Base-by-base conservation (phyloP, 1,284 basidiomycete genomes). In the Ceratobasidium sp. region DNA sequence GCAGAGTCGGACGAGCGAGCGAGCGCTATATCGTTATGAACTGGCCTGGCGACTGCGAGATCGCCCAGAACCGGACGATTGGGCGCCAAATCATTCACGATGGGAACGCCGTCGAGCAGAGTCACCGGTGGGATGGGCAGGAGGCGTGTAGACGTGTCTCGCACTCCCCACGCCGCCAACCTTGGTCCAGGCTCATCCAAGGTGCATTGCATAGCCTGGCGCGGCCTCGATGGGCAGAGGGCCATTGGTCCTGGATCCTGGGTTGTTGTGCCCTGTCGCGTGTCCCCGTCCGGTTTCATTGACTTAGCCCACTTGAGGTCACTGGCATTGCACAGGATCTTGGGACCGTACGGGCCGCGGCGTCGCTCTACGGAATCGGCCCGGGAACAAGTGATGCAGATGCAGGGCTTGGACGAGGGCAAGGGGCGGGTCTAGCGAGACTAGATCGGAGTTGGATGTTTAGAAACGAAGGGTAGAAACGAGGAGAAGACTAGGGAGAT, bases 251-350 rank as follows among this genome's bases (percentile, higher is more conserved):
- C 44, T 37, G n/a, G 43, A 25, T 2, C 57, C 57, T 7, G 22
- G 25, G 40, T 54, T 57, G 44, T 44, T 52, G 70, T 44, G 43
- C 13, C 29, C 37, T 6, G 43, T 57, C 1, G 56, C 70, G n/a
- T 57, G 70, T 25, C 70, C 7, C 2, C 70, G 40, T 11, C 70
- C 70, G 19, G 70, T 46, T 15, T 57, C 70, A 44, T 57, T 73
- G 43, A 57, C 59, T 73, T 73, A 40, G 70, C 70, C 70, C 70
- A 73, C 46, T 73, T 73, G 57, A 71, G 56, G 43, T 54, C 69
- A 29, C 69, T 61, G 54, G 69, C 69, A 25, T 71, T 71, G 69
- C 69, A 71, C 37, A 71, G 69, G 69, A 54, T 71, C 69, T 71
- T 71, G 69, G 69, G 69, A 22, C 69, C 69, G n/a, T 71, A 49